These are phyloP conservation scores for Chamaecrista fasciculata DNA, from an alignment of 306 rosid genomes.

Conservation along the genomic window DNA sequence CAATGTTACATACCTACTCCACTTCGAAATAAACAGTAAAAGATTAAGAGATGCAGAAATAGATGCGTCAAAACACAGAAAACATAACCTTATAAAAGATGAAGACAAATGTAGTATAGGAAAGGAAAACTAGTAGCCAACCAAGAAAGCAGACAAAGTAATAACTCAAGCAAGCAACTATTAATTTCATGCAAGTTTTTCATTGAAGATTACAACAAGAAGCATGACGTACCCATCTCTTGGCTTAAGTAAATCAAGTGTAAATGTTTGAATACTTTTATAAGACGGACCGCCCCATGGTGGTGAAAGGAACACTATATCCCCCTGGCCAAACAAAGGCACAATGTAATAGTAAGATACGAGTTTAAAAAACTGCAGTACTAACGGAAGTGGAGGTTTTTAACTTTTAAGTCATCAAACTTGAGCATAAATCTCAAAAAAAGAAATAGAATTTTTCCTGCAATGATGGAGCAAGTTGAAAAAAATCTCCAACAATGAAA, in stretches of 20 bases:
- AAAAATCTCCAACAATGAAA: slow-evolving; percentile 43
- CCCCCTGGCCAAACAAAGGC: slow-evolving; percentile 33
- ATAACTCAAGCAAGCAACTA: neutral
- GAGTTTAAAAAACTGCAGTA: neutral
- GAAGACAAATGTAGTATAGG: neutral
- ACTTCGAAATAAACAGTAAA: neutral
- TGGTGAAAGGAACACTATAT: slow-evolving; percentile 39
- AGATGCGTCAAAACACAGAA: neutral
- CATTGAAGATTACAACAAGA: neutral
- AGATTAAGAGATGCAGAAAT: neutral
- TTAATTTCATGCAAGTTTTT: neutral
- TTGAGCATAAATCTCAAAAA: slow-evolving; percentile 4
- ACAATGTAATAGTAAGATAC: neutral
- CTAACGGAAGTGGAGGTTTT: neutral
- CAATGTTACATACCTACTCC: neutral
- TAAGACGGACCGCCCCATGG: slow-evolving; percentile 46
- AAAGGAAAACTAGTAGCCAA: neutral
- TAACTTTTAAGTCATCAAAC: neutral
- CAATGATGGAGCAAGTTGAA: slow-evolving; percentile 37
- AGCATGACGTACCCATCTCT: slow-evolving; percentile 36
- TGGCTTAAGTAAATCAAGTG: slow-evolving; percentile 38
- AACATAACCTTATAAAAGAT: neutral
- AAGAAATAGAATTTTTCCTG: slow-evolving; percentile 23
- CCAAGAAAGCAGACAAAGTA: neutral
- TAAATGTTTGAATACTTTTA: slow-evolving; percentile 26